A percentile compares a stretch with the other conserved stretches of the same genome.
phyloP scores from a whole-genome alignment of 345 rosid species.

The Heritiera fomes region DNA sequence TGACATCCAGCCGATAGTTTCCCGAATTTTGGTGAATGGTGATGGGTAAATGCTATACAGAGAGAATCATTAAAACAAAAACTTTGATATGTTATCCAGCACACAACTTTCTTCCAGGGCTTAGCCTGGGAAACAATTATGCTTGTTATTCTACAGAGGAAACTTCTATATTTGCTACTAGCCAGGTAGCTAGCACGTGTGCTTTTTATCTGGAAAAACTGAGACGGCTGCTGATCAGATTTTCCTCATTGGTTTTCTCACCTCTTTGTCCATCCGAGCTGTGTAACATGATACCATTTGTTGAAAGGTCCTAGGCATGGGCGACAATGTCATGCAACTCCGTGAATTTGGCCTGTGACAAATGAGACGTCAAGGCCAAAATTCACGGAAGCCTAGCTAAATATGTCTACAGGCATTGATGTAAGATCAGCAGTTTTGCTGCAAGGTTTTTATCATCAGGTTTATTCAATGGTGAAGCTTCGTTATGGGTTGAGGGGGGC shows the following conservation, averaged over 20 bases:
- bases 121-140: neutral
- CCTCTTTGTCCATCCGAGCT: neutral
- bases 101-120: neutral
- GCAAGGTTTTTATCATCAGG: neutral
- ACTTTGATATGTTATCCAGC: neutral
- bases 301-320: conserved; percentile 8
- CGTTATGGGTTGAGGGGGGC: too few species aligned
- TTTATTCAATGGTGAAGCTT: too few species aligned
- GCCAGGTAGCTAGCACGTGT: neutral
- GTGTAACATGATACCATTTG: neutral
- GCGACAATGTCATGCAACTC: neutral
- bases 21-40: conserved; percentile 1
- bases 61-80: neutral
- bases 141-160: neutral
- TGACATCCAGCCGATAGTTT: neutral
- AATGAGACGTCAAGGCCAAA: neutral
- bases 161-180: neutral
- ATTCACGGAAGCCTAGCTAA: neutral
- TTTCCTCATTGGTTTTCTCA: neutral
- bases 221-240: too few species aligned
- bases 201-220: too few species aligned
- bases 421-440: neutral
- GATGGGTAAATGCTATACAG: neutral
- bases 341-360: neutral
- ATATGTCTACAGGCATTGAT: neutral